Conservation (phyloP, 441 rosid genomes). For the Capsella rubella region DNA sequence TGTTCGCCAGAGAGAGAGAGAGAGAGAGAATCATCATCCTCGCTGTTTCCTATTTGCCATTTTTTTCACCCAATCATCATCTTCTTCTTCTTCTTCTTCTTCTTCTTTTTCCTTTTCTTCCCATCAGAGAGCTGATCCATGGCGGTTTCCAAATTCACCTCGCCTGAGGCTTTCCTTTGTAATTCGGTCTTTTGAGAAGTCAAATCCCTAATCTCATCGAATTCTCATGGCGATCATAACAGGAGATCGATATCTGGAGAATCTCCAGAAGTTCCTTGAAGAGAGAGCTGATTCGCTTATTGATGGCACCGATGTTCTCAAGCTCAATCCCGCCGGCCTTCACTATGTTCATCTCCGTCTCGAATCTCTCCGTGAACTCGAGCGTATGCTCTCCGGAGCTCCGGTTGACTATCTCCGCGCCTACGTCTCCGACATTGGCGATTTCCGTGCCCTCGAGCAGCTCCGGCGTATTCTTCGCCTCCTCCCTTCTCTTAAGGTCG, state of each 20-base stretch:
- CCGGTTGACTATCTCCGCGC: slow-evolving; percentile 99
- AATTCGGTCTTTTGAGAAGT: neutral
- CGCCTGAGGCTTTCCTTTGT: slow-evolving; percentile 29
- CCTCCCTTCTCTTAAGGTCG: slow-evolving; percentile 82
- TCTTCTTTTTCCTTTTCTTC: neutral
- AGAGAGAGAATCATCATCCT: slow-evolving; percentile 34
- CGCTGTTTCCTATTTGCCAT: slow-evolving; percentile 37
- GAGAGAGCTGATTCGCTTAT: slow-evolving; percentile 71
- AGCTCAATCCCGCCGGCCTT: slow-evolving; percentile 93
- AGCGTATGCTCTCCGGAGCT: slow-evolving; percentile 80
- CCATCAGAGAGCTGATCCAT: slow-evolving; percentile 39
- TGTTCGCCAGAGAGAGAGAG: slow-evolving; percentile 32
- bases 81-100: neutral
- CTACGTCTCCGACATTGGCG: slow-evolving; percentile 94
- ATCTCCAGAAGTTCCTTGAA: slow-evolving; percentile 80
- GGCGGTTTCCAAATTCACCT: slow-evolving; percentile 50
- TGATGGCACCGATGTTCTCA: slow-evolving; percentile 74
- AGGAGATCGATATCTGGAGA: slow-evolving; percentile 92
- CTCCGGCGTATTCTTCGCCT: slow-evolving; percentile 84
- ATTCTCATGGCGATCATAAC: slow-evolving; percentile 78
- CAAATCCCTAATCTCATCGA: slow-evolving; percentile 34
- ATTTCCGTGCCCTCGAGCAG: slow-evolving; percentile 96
- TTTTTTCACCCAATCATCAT: slow-evolving; percentile 14
- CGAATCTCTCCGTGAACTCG: slow-evolving; percentile 86
- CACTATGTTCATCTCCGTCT: slow-evolving; percentile 94